Evolutionary conservation across 306 rosid genomes (phyloP), one percentile per base, ranked within the genome.

Genomic region (Pyrus communis): DNA sequence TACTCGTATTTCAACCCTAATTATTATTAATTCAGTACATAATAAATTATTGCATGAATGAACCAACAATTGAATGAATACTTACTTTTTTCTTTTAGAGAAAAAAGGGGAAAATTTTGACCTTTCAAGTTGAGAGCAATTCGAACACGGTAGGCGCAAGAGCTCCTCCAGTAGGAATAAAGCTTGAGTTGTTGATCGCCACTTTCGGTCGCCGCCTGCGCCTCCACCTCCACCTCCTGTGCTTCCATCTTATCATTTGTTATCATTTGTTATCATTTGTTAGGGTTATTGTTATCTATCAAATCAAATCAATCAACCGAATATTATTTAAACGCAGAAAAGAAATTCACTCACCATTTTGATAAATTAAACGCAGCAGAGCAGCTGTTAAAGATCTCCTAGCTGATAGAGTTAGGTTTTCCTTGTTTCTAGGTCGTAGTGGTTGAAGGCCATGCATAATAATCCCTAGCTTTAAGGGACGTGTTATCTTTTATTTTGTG

Each of bases 41-140:
- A 51, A 15, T 51, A 51, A 51, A 51, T 51, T 17, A 51, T 51
- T 51, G 18, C 55, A 51, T 51, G 55, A 51, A 51, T 15, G 55
- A 51, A n/a, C 62, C 23, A n/a, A 58, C 62, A n/a, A n/a, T n/a
- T 21, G 14, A 58, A 58, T 22, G 27, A 58, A 58, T 9, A 57
- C 22, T 58, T n/a, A 9, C 6, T 19, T 57, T n/a, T 57, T 57
- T 38, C 8, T 7, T 2, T 38, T 7, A 3, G 1, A 2, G 10
- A 8, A 19, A 67, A 15, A 19, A 75, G 9, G 12, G 23, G 28
- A 61, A 21, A 62, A 80, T 11, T 9, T 58, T 59, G 31, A 87
- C 96, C 91, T 90, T 94, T 94, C 75, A 94, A 81, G 81, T 85
- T 88, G 62, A 87, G 88, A 69, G 85, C 91, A 35, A 85, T 85